Evolutionary conservation across 495 filamentous ascomycete species (phyloP).

Genomic region (Penicillium daleae): DNA sequence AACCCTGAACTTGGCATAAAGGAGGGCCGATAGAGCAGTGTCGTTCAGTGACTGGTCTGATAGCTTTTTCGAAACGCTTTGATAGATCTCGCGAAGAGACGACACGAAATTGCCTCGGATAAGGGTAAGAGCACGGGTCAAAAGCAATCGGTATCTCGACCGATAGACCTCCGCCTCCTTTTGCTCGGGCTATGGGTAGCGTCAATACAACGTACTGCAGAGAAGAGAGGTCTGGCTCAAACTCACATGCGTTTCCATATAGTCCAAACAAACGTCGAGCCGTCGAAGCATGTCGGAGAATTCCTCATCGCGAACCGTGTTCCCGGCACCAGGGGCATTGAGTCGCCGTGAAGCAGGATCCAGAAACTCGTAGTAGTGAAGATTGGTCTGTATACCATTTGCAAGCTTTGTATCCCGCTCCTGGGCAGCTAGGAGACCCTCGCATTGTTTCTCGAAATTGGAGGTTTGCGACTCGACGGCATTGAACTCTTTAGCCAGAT

Average conservation of each 20-base stretch:
- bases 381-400: constrained; percentile 78
- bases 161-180: constrained; percentile 83
- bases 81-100: constrained; percentile 67
- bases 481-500: constrained; percentile 79
- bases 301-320: constrained; percentile 75
- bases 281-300: constrained; percentile 85
- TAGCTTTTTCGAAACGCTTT: constrained; percentile 70
- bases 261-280: constrained; percentile 85
- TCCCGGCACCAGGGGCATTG: constrained; percentile 88
- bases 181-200: constrained; percentile 65
- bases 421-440: constrained; percentile 80
- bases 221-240: neutral
- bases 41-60: constrained; percentile 73
- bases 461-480: constrained; percentile 88
- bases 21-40: constrained; percentile 72
- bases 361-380: constrained; percentile 89
- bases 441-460: constrained; percentile 87
- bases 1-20: constrained; percentile 79
- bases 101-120: constrained; percentile 87
- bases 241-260: constrained; percentile 82
- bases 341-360: constrained; percentile 87
- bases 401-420: constrained; percentile 73
- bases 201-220: constrained; percentile 17
- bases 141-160: constrained; percentile 67
- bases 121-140: constrained; percentile 75